Base-by-base conservation (phyloP, 75 land plant genomes). In the Pseudotsuga menziesii region DNA sequence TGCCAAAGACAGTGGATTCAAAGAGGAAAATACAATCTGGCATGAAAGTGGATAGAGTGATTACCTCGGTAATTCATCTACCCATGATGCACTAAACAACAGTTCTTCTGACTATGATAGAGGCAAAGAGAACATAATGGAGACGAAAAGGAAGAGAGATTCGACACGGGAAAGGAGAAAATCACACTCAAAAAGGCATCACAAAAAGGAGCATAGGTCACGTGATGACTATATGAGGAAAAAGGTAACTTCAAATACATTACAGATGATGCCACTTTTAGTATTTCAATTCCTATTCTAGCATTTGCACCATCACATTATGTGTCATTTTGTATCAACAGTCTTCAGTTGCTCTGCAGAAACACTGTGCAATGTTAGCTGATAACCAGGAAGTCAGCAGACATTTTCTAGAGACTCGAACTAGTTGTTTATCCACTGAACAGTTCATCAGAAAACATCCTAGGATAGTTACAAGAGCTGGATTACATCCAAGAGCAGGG, bases 161-260 rank as follows among this genome's bases (percentile, higher is more conserved):
- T 23, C 29, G 4, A 23, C 52, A n/a, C 72, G 11, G 39, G 72
- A 69, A 69, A 69, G 52, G 48, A 22, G 41, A 23, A 73, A 73
- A 73, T 73, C 75, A 73, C 56, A 16, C 52, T 73, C 57, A 13
- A 52, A 55, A 73, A 73, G 75, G 16, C 75, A 73, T 73, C 75
- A 73, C 15, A 41, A 23, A 27, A 55, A 57, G 56, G 57, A 73
- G 57, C 57, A 73, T 55, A 55, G 22, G 12, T 73, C 75, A 73
- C 20, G 57, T 20, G 57, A 73, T 15, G 29, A 73, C 11, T n/a
- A 25, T 26, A 54, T 4, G 35, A 14, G 29, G 27, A 55, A 55
- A 73, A 73, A 55, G 75, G 75, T 73, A 73, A 25, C 25, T 25
- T 73, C n/a, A 69, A n/a, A 14, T 69, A 39, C 52, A 69, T n/a